Evolutionary conservation across 495 filamentous ascomycete genomes (phyloP).

Genomic region (Lasiosphaeria hispida): DNA sequence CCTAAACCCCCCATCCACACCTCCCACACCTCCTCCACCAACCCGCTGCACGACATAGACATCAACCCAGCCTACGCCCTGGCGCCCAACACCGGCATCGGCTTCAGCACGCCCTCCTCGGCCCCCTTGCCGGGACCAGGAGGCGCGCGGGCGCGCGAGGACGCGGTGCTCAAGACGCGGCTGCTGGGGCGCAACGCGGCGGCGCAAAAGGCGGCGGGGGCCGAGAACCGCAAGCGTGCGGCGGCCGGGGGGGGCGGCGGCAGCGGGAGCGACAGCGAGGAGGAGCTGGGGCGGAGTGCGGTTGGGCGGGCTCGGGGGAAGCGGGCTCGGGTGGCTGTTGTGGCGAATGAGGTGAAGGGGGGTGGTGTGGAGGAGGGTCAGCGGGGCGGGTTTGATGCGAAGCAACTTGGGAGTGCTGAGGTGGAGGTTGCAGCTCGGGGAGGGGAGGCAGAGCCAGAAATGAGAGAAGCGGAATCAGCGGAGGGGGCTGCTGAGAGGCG

Average conservation of each 20-base stretch:
- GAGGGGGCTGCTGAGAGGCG: conserved; percentile 12
- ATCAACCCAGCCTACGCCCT: conserved; percentile 23
- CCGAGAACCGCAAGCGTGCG: not conserved
- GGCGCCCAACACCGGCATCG: conserved; percentile 41
- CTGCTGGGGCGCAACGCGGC: conserved; percentile 29
- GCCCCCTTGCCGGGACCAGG: not conserved
- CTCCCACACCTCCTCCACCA: conserved; percentile 6
- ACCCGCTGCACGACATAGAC: conserved; percentile 21
- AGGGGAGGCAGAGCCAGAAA: not conserved
- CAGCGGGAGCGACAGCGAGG: conserved; percentile 44
- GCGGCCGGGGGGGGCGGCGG: not conserved
- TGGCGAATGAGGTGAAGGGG: not conserved
- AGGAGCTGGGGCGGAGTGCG: conserved; percentile 60
- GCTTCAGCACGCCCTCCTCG: conserved; percentile 17
- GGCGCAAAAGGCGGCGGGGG: conserved; percentile 5
- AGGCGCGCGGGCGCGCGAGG: conserved; percentile 17
- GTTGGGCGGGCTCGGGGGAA: conserved; percentile 42
- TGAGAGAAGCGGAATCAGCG: not conserved
- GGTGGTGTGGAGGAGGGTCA: conserved; percentile 3
- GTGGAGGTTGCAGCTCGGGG: no score
- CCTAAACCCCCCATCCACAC: not conserved
- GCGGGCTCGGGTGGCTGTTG: not conserved
- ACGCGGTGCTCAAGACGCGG: conserved; percentile 27
- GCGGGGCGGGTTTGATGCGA: no score
- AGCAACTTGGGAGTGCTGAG: no score